Conservation (phyloP, 129 eudicot species). For the Gnaphalium uliginosum region DNA sequence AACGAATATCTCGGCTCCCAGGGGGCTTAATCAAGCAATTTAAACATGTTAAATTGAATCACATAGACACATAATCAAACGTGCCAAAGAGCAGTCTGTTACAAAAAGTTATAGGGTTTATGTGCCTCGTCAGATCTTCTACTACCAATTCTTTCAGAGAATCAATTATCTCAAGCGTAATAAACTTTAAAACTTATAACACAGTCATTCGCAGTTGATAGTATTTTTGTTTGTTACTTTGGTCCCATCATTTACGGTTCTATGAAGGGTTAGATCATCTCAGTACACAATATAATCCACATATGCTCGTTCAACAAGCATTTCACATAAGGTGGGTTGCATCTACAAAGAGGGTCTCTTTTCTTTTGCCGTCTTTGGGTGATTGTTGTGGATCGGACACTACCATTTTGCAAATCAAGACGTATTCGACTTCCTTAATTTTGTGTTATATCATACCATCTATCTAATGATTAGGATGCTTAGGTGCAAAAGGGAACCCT, state of each 20-base stretch:
- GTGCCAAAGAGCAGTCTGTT: conserved; percentile 1
- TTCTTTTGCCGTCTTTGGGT: background rate
- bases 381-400: background rate
- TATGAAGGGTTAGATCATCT: too few relatives aligned
- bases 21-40: conserved; percentile 13
- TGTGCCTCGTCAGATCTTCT: background rate
- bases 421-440: background rate
- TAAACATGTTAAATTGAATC: background rate
- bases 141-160: background rate
- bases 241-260: conserved; percentile 6
- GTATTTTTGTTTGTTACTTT: conserved; percentile 5
- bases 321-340: background rate
- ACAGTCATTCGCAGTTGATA: conserved; percentile 5
- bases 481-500: conserved; percentile 11
- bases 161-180: background rate
- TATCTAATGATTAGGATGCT: background rate
- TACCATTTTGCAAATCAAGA: conserved; percentile 4
- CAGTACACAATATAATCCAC: background rate
- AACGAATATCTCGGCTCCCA: background rate
- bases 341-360: background rate
- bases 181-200: background rate
- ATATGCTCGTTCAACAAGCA: conserved; percentile 7
- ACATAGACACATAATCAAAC: background rate
- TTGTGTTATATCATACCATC: conserved; percentile 1
- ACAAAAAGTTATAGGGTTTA: conserved; percentile 10